Percentiles rank a stretch among this genome's conserved stretches.
Conservation (phyloP, 225 moss, liverwort and hornwort genomes). For the Neckera pumila region DNA sequence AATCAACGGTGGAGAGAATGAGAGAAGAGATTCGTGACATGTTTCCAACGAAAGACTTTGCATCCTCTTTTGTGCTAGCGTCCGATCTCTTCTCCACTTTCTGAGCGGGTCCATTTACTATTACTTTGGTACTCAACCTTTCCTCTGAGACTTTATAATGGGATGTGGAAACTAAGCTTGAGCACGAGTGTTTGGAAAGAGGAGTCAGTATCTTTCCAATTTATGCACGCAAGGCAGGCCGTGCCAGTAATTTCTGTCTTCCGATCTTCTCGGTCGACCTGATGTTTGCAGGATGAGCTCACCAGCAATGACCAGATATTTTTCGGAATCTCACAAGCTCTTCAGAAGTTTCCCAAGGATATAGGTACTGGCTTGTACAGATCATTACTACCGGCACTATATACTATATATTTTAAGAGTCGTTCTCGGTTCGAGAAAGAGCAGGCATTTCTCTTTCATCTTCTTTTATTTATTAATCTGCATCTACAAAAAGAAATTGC, state of each 20-base stretch:
- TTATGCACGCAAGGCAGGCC: neutral
- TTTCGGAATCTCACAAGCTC: constrained; percentile 59
- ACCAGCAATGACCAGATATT: constrained; percentile 67
- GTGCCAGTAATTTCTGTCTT: neutral
- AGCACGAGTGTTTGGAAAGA: neutral
- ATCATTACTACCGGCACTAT: neutral
- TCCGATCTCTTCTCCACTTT: neutral
- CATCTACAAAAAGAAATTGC: neutral
- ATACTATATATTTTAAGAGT: neutral
- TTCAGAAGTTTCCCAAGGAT: constrained; percentile 82
- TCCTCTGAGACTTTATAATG: neutral
- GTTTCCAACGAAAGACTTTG: neutral
- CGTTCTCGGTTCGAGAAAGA: neutral
- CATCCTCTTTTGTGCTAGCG: neutral
- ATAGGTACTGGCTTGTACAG: constrained; percentile 31
- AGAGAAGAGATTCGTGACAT: neutral
- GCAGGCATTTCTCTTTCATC: neutral
- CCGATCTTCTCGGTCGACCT: neutral
- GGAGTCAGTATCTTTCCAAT: neutral
- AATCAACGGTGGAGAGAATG: constrained; percentile 15
- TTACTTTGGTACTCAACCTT: neutral
- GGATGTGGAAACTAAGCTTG: neutral
- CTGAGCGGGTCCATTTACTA: neutral
- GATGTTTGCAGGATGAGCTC: constrained; percentile 68
- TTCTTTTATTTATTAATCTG: neutral